Evolutionary conservation across 305 asterid genomes (phyloP).

Genomic region (Fraxinus baroniana): DNA sequence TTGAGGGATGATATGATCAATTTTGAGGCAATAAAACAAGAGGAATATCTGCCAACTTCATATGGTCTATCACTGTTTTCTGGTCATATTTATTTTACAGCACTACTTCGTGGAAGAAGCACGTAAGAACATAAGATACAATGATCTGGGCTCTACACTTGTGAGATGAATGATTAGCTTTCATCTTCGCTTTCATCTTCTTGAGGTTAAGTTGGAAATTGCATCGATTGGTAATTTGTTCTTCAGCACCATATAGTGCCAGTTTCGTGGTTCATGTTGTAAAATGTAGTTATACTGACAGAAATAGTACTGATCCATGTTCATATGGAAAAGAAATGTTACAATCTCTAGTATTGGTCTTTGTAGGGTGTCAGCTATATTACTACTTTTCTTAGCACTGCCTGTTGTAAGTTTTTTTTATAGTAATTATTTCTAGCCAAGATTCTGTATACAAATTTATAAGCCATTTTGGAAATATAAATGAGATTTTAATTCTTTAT

Average conservation of each 20-base stretch:
- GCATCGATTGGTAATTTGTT: not conserved
- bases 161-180: not conserved
- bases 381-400: not conserved
- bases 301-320: not conserved
- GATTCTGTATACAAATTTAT: not conserved
- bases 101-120: not conserved
- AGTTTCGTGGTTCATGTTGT: not conserved
- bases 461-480: not conserved
- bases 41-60: not conserved
- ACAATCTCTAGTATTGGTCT: not conserved
- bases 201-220: not conserved
- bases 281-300: not conserved
- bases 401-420: not conserved
- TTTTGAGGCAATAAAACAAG: not conserved
- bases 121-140: not conserved
- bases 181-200: not conserved
- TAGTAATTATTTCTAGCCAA: not conserved
- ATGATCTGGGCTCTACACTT: not conserved
- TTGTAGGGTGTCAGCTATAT: not conserved
- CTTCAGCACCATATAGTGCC: not conserved
- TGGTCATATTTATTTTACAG: not conserved
- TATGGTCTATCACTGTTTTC: not conserved
- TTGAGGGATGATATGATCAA: not conserved
- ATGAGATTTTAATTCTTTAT: not conserved
- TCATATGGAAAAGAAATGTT: not conserved